These are phyloP conservation scores for Fraxinus cuspidata DNA, from an alignment of 257 asterid species.

Conservation along the genomic window DNA sequence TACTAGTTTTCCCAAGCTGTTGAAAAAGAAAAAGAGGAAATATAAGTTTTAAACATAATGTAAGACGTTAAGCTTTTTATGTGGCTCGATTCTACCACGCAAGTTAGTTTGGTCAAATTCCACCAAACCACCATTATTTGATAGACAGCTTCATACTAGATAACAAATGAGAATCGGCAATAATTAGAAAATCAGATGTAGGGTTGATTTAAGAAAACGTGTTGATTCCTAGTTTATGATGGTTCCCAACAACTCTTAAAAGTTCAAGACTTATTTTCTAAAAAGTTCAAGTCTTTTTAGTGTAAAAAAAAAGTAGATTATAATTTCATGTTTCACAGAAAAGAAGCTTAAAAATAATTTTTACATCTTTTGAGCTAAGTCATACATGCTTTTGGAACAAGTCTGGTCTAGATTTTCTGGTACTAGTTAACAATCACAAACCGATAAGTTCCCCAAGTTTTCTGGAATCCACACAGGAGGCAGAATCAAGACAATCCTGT, in stretches of 20 bases:
- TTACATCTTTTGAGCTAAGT: neutral
- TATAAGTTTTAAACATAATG: neutral
- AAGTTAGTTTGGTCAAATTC: neutral
- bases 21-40: constrained; percentile 17
- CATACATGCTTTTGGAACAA: neutral
- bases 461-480: neutral
- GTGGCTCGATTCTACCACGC: neutral
- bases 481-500: neutral
- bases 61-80: neutral
- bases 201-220: neutral
- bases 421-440: neutral
- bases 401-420: neutral
- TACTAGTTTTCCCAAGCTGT: constrained; percentile 68
- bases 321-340: too few relatives aligned
- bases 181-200: too few relatives aligned
- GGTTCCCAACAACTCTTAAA: neutral
- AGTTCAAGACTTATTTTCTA: neutral
- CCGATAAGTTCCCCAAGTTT: neutral
- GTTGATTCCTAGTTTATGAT: neutral
- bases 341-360: neutral
- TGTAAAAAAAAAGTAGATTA: too few relatives aligned
- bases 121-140: neutral
- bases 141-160: neutral
- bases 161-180: neutral
- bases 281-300: too few relatives aligned